These are phyloP conservation scores for Fraxinus velutina DNA, from an alignment of 305 asterid species.

Conservation along the genomic window DNA sequence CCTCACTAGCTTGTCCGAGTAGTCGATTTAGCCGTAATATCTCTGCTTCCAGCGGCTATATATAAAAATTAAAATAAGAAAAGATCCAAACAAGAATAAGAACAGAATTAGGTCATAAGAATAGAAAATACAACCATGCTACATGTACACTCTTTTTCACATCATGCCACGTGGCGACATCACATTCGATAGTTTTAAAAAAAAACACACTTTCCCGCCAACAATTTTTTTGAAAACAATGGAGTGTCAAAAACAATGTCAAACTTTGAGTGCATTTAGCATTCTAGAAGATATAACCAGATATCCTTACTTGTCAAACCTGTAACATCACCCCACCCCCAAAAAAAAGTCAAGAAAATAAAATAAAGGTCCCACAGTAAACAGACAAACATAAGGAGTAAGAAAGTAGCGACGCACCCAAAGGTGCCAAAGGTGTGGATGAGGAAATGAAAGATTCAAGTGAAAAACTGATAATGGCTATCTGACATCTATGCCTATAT, in stretches of 20 bases:
- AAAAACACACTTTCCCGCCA: background rate
- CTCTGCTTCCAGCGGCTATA: conserved; percentile 73
- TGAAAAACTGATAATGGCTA: background rate
- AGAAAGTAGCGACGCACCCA: background rate
- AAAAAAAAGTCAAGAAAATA: background rate
- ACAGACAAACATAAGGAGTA: background rate
- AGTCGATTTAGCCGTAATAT: conserved; percentile 65
- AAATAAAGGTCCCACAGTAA: background rate
- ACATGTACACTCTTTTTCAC: background rate
- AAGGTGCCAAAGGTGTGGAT: background rate
- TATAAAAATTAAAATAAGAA: conserved; percentile 20
- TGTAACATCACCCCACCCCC: background rate
- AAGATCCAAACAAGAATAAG: conserved; percentile 30
- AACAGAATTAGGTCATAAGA: conserved; percentile 1
- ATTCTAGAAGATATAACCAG: background rate
- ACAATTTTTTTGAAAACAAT: background rate
- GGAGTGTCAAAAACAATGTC: background rate
- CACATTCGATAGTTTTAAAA: background rate
- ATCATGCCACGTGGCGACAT: background rate
- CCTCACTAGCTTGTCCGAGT: conserved; percentile 79
- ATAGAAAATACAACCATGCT: background rate
- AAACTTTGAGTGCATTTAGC: background rate
- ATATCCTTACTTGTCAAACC: background rate
- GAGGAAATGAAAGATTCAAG: background rate
- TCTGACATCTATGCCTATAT: background rate